Conservation (phyloP, 2,329 filamentous ascomycete genomes). For the Calonectria naviculata region DNA sequence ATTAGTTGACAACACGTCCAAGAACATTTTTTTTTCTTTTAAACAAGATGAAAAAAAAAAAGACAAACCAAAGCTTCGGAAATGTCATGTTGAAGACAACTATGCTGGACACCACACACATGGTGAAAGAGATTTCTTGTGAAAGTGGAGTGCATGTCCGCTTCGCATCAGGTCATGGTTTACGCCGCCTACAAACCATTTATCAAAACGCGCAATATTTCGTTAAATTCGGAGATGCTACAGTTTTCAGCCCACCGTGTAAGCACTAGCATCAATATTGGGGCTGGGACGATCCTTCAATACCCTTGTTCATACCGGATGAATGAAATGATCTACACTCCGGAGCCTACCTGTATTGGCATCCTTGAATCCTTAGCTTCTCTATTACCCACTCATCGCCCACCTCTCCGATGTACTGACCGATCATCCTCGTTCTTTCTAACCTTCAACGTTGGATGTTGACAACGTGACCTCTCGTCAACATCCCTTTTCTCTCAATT, state of each 20-base stretch:
- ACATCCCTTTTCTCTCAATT: no score
- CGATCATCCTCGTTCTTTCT: neutral
- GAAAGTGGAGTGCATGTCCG: no score
- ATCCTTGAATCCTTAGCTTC: neutral
- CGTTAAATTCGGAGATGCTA: no score
- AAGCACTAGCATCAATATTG: neutral
- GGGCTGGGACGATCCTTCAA: neutral
- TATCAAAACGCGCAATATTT: no score
- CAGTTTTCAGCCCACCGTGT: neutral
- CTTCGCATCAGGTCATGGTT: no score
- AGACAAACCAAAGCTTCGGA: no score
- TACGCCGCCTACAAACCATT: neutral
- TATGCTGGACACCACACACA: no score
- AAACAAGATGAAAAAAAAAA: no score
- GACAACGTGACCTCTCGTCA: neutral
- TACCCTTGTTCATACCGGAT: neutral
- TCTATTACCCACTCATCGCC: neutral
- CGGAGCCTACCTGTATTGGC: neutral
- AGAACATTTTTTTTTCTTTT: no score
- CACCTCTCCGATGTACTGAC: neutral
- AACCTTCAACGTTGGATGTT: neutral
- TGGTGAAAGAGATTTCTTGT: no score
- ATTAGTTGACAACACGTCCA: no score
- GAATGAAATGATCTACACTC: neutral
- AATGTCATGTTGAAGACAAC: no score